phyloP scores from a whole-genome alignment of 352 stramenopile species.

The Phytophthora tubulina region DNA sequence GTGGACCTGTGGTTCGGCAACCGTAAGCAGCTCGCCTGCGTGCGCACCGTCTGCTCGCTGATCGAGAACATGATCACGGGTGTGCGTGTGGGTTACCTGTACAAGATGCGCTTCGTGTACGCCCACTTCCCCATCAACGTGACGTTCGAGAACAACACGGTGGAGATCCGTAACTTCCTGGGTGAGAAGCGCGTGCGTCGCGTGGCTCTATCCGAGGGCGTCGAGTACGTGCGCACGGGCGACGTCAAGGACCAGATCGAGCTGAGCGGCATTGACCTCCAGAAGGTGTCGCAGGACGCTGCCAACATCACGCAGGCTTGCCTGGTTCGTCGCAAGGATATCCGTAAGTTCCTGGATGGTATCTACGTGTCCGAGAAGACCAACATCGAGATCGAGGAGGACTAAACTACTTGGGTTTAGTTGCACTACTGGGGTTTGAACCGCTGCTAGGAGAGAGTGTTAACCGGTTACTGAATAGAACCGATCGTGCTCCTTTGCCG shows the following conservation, averaged over 20 bases:
- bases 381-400: slow-evolving; percentile 76
- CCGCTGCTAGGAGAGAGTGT: slow-evolving; percentile 42
- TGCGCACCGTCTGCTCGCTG: slow-evolving; percentile 98
- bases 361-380: slow-evolving; percentile 99
- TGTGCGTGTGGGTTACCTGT: slow-evolving; percentile 97
- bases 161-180: slow-evolving; percentile 99
- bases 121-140: slow-evolving; percentile 99
- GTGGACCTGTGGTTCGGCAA: slow-evolving; percentile 99
- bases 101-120: slow-evolving; percentile 99
- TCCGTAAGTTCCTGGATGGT: slow-evolving; percentile 99
- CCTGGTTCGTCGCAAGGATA: slow-evolving; percentile 92
- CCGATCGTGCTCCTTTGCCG: slow-evolving; percentile 67
- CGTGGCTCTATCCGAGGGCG: slow-evolving; percentile 94
- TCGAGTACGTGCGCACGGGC: slow-evolving; percentile 95
- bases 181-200: slow-evolving; percentile 98
- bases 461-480: slow-evolving; percentile 58
- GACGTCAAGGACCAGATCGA: slow-evolving; percentile 99
- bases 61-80: slow-evolving; percentile 99
- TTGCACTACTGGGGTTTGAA: slow-evolving; percentile 24
- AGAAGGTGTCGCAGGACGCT: slow-evolving; percentile 94
- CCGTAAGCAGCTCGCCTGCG: slow-evolving; percentile 98
- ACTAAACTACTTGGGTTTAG: slow-evolving; percentile 50
- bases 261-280: slow-evolving; percentile 98
- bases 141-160: slow-evolving; percentile 91
- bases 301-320: slow-evolving; percentile 90